These are phyloP conservation scores for Apiotrichum domesticum DNA, from an alignment of 1,284 basidiomycete genomes.

Conservation along the genomic window DNA sequence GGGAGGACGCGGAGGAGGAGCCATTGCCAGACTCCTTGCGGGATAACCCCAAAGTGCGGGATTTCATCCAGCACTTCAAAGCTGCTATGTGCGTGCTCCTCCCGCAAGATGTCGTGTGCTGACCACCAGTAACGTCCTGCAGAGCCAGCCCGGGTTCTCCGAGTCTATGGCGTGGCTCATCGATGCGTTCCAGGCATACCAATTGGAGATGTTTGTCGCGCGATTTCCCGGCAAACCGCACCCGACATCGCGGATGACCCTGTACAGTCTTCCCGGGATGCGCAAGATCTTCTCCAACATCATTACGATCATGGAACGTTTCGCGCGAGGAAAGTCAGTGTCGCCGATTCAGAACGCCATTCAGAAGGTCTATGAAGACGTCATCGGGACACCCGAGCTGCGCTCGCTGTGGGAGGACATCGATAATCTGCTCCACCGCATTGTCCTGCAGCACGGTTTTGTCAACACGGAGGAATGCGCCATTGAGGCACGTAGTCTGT, in stretches of 20 bases:
- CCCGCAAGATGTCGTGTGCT: not conserved
- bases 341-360: conserved; percentile 8
- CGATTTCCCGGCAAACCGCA: not conserved
- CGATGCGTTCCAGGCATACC: conserved; percentile 13
- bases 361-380: conserved; percentile 6
- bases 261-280: not conserved
- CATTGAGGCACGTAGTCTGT: not conserved
- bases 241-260: not conserved
- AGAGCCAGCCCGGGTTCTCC: conserved; percentile 5
- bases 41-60: not conserved
- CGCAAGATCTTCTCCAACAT: conserved; percentile 7
- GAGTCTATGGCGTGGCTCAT: conserved; percentile 15
- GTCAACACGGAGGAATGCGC: conserved; percentile 1
- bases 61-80: conserved; percentile 1
- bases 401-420: not conserved
- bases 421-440: conserved; percentile 4
- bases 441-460: conserved; percentile 7
- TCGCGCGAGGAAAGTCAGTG: conserved; percentile 8
- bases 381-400: not conserved
- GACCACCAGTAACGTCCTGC: conserved; percentile 2
- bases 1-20: not conserved
- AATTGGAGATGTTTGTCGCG: not conserved
- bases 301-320: conserved; percentile 7
- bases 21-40: not conserved
- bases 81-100: conserved; percentile 4